Evolutionary conservation across 768 basidiomycete species (phyloP).

Genomic region (Dendrothele bispora): DNA sequence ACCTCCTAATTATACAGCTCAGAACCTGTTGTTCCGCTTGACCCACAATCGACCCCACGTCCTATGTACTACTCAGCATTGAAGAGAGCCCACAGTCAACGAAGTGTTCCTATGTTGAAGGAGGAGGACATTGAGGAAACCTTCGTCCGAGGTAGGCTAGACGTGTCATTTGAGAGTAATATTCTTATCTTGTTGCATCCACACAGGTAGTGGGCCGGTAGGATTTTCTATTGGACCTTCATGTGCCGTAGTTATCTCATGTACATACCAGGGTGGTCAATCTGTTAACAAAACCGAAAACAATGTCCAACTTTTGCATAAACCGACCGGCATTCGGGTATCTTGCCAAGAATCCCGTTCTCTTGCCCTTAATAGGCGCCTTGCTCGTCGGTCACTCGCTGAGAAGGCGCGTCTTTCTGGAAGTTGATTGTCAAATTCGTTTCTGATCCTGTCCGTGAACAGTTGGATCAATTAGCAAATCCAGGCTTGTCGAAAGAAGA

Average conservation of each 20-base stretch:
- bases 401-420: conserved; percentile 81
- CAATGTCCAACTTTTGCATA: conserved; percentile 87
- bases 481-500: conserved; percentile 77
- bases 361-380: conserved; percentile 70
- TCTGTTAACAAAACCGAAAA: conserved; percentile 94
- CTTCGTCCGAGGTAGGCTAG: conserved; percentile 73
- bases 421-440: conserved; percentile 20
- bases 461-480: conserved; percentile 74
- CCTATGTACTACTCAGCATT: conserved; percentile 64
- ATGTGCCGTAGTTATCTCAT: conserved; percentile 24
- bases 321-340: conserved; percentile 85
- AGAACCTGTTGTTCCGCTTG: conserved; percentile 29
- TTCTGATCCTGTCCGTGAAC: conserved; percentile 18
- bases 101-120: conserved; percentile 62
- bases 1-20: conserved; percentile 18
- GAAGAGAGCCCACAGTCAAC: conserved; percentile 65
- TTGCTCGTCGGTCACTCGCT: conserved; percentile 70
- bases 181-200: conserved; percentile 4
- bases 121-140: conserved; percentile 85
- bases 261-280: conserved; percentile 71
- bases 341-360: conserved; percentile 89
- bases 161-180: not conserved
- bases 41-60: conserved; percentile 16
- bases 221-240: conserved; percentile 25
- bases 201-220: conserved; percentile 78